Conservation (phyloP, 345 rosid genomes). For the rapeseed (Brassica napus) region DNA sequence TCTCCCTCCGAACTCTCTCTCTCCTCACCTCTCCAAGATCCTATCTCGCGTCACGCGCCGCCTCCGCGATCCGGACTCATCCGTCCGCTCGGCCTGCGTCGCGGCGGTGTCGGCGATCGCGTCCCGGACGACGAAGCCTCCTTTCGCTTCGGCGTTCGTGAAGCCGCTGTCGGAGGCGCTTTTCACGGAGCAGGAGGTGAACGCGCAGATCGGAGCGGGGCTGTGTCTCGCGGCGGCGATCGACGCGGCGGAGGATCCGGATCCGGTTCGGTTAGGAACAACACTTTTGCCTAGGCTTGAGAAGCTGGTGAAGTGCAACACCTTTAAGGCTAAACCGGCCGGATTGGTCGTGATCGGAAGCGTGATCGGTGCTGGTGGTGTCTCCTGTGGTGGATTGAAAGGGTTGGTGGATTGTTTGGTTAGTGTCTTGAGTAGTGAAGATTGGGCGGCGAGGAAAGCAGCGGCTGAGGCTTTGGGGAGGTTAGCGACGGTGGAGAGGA, state of each 20-base stretch:
- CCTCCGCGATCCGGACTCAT: slow-evolving; percentile 80
- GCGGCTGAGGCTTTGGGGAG: slow-evolving; percentile 77
- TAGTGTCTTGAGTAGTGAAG: slow-evolving; percentile 64
- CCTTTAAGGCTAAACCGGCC: slow-evolving; percentile 75
- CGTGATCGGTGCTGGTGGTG: slow-evolving; percentile 80
- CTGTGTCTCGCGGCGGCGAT: slow-evolving; percentile 85
- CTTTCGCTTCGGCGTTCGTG: slow-evolving; percentile 60
- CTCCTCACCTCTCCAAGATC: slow-evolving; percentile 71
- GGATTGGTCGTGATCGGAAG: slow-evolving; percentile 63
- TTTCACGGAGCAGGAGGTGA: slow-evolving; percentile 83
- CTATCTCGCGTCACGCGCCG: slow-evolving; percentile 66
- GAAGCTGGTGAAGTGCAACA: slow-evolving; percentile 66
- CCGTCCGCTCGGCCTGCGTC: slow-evolving; percentile 71
- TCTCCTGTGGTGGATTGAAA: slow-evolving; percentile 43
- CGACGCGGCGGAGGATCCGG: slow-evolving; percentile 69
- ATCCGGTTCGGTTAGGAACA: slow-evolving; percentile 54
- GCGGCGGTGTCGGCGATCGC: slow-evolving; percentile 64
- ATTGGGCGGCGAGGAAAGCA: slow-evolving; percentile 92
- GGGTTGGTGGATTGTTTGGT: slow-evolving; percentile 62
- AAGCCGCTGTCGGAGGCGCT: slow-evolving; percentile 76
- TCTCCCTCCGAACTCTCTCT: slow-evolving; percentile 51
- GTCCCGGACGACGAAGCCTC: slow-evolving; percentile 53
- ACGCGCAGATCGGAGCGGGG: slow-evolving; percentile 83
- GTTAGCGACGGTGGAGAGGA: slow-evolving; percentile 74
- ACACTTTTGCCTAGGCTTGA: slow-evolving; percentile 61